Evolutionary conservation across 257 asterid genomes (phyloP).

Genomic region (Solanum chilense): DNA sequence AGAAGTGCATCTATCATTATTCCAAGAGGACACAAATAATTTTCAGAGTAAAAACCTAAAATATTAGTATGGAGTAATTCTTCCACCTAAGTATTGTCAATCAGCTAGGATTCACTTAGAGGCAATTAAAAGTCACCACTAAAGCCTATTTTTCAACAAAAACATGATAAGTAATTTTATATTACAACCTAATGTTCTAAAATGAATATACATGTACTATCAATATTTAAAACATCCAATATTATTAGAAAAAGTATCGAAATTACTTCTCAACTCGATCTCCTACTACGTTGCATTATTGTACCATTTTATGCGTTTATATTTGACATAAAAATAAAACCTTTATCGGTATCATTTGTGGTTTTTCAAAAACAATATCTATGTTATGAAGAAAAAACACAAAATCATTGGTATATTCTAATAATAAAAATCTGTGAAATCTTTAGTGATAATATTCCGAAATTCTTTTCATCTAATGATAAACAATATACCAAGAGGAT

Average conservation of each 20-base stretch:
- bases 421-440: neutral
- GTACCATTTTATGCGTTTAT: neutral
- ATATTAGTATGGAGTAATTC: neutral
- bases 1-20: too few relatives aligned
- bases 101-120: neutral
- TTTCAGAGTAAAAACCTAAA: too few relatives aligned
- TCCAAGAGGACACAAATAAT: neutral
- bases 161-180: too few relatives aligned
- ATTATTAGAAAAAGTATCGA: too few relatives aligned
- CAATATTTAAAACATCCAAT: too few relatives aligned
- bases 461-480: too few relatives aligned
- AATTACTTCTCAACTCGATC: too few relatives aligned
- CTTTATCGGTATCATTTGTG: neutral
- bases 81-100: neutral
- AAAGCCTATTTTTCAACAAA: neutral
- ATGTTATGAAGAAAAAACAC: neutral
- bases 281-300: too few relatives aligned
- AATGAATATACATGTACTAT: too few relatives aligned
- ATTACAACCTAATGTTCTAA: too few relatives aligned
- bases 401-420: neutral
- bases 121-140: neutral
- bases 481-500: neutral
- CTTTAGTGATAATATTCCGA: too few relatives aligned
- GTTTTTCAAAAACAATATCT: too few relatives aligned
- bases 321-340: neutral